These are phyloP conservation scores for Pseudopyrenochaeta lycopersici DNA, from an alignment of 2,329 filamentous ascomycete genomes.

Conservation along the genomic window DNA sequence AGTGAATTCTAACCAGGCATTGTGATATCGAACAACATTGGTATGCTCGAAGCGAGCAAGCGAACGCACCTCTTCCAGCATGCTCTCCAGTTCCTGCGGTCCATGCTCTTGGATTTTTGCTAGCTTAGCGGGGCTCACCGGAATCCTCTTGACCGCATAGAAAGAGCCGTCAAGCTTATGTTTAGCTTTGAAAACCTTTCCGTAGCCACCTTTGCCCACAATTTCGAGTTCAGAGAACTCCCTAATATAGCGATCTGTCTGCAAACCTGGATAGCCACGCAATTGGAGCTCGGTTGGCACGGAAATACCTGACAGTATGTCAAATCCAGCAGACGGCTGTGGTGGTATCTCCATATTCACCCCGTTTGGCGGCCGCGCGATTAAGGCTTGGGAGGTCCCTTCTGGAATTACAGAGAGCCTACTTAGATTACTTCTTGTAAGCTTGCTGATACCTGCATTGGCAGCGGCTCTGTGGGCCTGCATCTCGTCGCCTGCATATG, in stretches of 20 bases:
- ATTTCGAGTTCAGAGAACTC: conserved; percentile 56
- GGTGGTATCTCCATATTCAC: conserved; percentile 9
- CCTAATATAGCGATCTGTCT: conserved; percentile 42
- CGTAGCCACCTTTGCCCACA: conserved; percentile 72
- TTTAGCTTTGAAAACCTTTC: conserved; percentile 68
- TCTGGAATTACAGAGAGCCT: conserved; percentile 28
- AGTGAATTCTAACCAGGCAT: conserved; percentile 68
- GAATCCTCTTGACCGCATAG: conserved; percentile 74
- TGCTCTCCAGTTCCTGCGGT: conserved; percentile 62
- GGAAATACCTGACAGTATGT: conserved; percentile 22
- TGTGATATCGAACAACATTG: conserved; percentile 73
- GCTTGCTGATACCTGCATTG: conserved; percentile 50
- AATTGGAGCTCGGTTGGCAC: conserved; percentile 28
- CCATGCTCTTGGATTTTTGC: conserved; percentile 62
- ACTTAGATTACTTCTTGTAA: conserved; percentile 36
- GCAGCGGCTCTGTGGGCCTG: conserved; percentile 43
- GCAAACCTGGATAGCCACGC: conserved; percentile 38
- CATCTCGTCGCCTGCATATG: conserved; percentile 50
- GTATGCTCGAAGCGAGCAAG: conserved; percentile 70
- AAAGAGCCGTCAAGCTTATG: conserved; percentile 68
- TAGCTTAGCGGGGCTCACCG: conserved; percentile 62
- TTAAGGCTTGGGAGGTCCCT: conserved; percentile 32
- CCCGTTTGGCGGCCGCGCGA: conserved; percentile 21
- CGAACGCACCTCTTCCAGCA: conserved; percentile 69
- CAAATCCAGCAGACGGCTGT: conserved; percentile 21